phyloP scores from a whole-genome alignment of 225 moss, liverwort and hornwort genomes.

The Pseudoscleropodium purum region DNA sequence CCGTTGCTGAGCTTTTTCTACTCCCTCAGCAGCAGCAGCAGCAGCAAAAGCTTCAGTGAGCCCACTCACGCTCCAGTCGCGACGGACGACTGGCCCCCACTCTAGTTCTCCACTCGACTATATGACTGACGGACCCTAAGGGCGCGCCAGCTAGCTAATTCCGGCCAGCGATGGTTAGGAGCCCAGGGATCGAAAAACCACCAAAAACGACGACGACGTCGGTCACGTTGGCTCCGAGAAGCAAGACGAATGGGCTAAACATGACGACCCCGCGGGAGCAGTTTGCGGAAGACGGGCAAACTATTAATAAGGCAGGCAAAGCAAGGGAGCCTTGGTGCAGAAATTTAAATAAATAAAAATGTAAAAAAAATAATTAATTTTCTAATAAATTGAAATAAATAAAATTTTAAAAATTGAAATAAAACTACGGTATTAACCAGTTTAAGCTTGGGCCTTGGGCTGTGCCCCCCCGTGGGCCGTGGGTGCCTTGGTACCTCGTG shows the following conservation, averaged over 20 bases:
- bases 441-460: background rate
- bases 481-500: background rate
- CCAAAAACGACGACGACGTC: background rate
- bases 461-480: background rate
- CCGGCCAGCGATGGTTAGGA: background rate
- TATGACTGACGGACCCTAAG: background rate
- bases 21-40: background rate
- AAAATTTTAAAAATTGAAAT: too few species aligned
- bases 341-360: too few species aligned
- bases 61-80: background rate
- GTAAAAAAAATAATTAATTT: too few species aligned
- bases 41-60: background rate
- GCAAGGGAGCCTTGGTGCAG: background rate
- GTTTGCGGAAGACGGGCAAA: background rate
- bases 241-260: background rate
- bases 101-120: background rate
- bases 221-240: background rate
- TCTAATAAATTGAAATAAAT: too few species aligned
- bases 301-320: background rate
- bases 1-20: background rate
- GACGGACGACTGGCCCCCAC: background rate
- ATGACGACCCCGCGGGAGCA: background rate
- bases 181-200: background rate
- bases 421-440: too few species aligned
- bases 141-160: background rate